Base-by-base conservation (phyloP, 169 alveolate species). In the Cyclospora cayetanensis region DNA sequence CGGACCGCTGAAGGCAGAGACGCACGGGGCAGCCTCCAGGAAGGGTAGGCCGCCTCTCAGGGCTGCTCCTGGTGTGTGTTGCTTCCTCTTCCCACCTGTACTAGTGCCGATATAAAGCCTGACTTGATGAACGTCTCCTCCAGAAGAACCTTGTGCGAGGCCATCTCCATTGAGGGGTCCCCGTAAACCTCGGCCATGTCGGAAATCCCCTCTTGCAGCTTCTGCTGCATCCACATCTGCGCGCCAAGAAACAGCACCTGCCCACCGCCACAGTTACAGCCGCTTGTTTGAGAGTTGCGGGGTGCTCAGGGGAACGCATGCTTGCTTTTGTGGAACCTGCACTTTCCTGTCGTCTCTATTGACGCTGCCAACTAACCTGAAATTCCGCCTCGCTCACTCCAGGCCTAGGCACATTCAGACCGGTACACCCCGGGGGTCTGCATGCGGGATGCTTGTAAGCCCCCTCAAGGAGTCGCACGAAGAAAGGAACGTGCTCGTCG, bases 371-470 rank as follows among this genome's bases (percentile, higher is more conserved):
- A 12, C 4, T 7, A 7, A 53, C 92, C 92, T 87, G 92, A 68
- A 87, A 87, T 46, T 87, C 86, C 1, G 46, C 86, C 41, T 87
- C 92, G 55, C 77, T 68, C 12, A 87, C 65, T 2, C 92, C 92
- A 15, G 92, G 92, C 11, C 86, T 25, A 20, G 79, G 80, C 31
- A 77, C 87, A 27, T 87, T 77, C 0, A 87, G 63, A 39, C 92
- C 92, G 25, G 80, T 68, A 39, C 92, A 87, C 35, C 92, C 92
- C 4, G 92, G 92, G 37, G 92, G 92, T 15, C 92, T 66, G 92
- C 92, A 87, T 77, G 66, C 80, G 18, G 92, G 92, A 34, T 87
- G 92, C 52, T 87, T 87, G 84, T 87, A 87, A 20, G 86, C 80
- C 3, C 87, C 92, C 63, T 87, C 92, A 7, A 87, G 66, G 22